These are phyloP conservation scores for Plicaturopsis crispa DNA, from an alignment of 768 basidiomycete species.

Conservation along the genomic window DNA sequence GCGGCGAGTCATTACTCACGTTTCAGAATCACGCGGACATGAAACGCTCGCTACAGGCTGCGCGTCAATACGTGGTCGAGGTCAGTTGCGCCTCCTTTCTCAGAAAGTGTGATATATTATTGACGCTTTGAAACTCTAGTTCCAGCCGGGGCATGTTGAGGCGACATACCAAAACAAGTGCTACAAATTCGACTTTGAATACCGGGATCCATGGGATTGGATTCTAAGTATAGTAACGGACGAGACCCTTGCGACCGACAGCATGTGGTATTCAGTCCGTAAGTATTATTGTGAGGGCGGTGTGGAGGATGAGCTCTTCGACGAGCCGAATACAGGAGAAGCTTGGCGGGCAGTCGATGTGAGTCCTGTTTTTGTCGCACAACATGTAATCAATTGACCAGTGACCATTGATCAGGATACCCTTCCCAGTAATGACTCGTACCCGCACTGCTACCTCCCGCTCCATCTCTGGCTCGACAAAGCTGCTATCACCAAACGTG, in stretches of 20 bases:
- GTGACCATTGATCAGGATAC: neutral
- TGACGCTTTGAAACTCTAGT: neutral
- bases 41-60: slow-evolving; percentile 7
- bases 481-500: slow-evolving; percentile 17
- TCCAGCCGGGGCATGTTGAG: neutral
- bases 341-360: neutral
- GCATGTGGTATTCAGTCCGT: neutral
- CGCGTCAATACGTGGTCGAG: neutral
- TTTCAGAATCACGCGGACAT: slow-evolving; percentile 15
- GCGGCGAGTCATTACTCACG: slow-evolving; percentile 10
- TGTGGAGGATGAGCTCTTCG: neutral
- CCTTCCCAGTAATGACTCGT: neutral
- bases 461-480: slow-evolving; percentile 25
- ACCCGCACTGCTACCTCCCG: slow-evolving; percentile 19
- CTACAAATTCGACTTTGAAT: neutral
- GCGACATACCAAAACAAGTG: neutral
- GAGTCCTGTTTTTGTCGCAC: neutral
- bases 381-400: neutral
- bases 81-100: too few species aligned
- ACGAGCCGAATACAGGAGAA: neutral
- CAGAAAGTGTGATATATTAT: too few species aligned
- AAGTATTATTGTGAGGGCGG: neutral
- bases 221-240: neutral
- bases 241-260: neutral
- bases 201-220: neutral